Evolutionary conservation across 495 filamentous ascomycete species (phyloP).

Genomic region (Opeltia flavorubescens): DNA sequence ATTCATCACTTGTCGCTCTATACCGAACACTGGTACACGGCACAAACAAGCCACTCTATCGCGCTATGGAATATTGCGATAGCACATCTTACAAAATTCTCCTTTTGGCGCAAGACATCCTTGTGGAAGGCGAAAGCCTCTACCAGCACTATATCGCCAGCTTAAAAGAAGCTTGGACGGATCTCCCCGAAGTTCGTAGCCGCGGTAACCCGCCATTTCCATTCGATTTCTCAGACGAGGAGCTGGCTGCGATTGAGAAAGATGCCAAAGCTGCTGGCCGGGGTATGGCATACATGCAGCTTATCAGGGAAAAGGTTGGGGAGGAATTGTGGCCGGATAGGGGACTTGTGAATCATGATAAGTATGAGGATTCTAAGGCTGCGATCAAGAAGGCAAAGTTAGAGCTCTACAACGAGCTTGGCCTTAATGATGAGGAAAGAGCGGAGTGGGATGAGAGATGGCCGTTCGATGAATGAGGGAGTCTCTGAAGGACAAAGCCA

Average conservation of each 20-base stretch:
- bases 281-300: conserved; percentile 21
- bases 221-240: conserved; percentile 19
- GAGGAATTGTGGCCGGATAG: conserved; percentile 21
- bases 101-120: conserved; percentile 4
- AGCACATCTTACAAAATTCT: not conserved
- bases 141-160: conserved; percentile 22
- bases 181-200: conserved; percentile 16
- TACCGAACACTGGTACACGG: not conserved
- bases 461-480: not conserved
- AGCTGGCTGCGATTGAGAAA: conserved; percentile 18
- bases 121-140: conserved; percentile 23
- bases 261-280: conserved; percentile 21
- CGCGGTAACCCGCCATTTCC: conserved; percentile 18
- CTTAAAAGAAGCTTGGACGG: conserved; percentile 20
- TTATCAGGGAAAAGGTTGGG: conserved; percentile 20
- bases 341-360: conserved; percentile 22
- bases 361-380: conserved; percentile 18
- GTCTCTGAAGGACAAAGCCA: too few species aligned
- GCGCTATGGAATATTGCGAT: not conserved
- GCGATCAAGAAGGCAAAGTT: not conserved
- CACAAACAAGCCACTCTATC: not conserved
- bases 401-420: not conserved
- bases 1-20: not conserved
- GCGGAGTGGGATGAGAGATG: not conserved
- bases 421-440: not conserved